phyloP scores from a whole-genome alignment of 2,329 filamentous ascomycete species.

The Huntiella abstrusa region DNA sequence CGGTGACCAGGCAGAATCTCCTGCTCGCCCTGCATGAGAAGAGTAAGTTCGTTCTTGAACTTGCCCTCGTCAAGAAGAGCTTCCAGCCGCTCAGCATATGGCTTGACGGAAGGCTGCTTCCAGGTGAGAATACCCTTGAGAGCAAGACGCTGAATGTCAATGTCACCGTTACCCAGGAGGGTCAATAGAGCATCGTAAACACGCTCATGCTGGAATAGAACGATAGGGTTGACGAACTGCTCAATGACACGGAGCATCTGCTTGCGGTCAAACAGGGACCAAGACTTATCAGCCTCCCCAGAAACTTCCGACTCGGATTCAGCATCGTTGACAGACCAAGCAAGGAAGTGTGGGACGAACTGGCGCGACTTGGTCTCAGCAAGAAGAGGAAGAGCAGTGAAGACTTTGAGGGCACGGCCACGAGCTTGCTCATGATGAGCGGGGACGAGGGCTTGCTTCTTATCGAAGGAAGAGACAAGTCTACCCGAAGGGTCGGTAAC shows the following conservation, averaged over 20 bases:
- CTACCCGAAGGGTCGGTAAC: constrained; percentile 34
- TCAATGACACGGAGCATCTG: constrained; percentile 64
- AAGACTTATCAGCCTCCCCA: constrained; percentile 29
- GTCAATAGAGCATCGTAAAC: constrained; percentile 59
- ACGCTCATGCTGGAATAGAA: constrained; percentile 57
- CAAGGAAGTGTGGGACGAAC: constrained; percentile 69
- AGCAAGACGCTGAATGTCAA: constrained; percentile 70
- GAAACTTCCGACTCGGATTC: constrained; percentile 17
- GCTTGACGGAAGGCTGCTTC: constrained; percentile 58
- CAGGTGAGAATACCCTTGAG: constrained; percentile 74
- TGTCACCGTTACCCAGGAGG: constrained; percentile 71
- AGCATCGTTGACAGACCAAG: constrained; percentile 48
- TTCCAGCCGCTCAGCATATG: constrained; percentile 70
- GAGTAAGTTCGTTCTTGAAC: constrained; percentile 84
- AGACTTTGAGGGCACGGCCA: constrained; percentile 59
- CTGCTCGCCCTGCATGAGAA: constrained; percentile 62
- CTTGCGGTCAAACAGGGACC: constrained; percentile 68
- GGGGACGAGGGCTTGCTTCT: constrained; percentile 36
- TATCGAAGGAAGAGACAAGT: constrained; percentile 45
- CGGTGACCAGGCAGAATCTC: constrained; percentile 58
- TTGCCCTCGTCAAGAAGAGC: constrained; percentile 77
- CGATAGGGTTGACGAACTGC: constrained; percentile 70
- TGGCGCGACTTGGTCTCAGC: constrained; percentile 74
- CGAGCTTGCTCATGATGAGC: constrained; percentile 39
- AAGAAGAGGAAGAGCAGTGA: constrained; percentile 52